Conservation (phyloP, 2,329 filamentous ascomycete species). For the Phaeophleospora eucalypticola region DNA sequence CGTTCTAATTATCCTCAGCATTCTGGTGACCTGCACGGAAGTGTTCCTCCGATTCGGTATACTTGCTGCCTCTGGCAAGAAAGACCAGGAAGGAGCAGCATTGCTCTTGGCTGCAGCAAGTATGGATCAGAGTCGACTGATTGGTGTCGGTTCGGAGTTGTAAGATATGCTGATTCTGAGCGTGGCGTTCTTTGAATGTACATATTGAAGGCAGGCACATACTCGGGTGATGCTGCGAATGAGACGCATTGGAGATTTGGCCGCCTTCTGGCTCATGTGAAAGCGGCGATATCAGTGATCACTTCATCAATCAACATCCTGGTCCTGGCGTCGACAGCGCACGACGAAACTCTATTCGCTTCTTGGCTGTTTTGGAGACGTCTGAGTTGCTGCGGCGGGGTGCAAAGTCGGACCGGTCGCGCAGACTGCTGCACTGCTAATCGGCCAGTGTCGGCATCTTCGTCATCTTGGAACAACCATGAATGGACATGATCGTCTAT, state of each 20-base stretch:
- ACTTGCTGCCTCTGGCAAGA: constrained; percentile 39
- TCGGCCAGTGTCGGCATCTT: too few species aligned
- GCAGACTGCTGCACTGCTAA: neutral
- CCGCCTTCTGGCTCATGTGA: neutral
- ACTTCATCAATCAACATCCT: neutral
- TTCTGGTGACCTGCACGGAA: constrained; percentile 85
- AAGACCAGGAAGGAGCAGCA: constrained; percentile 8
- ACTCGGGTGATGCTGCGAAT: neutral
- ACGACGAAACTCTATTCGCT: too few species aligned
- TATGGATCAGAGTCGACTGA: neutral
- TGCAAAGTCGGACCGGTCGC: neutral
- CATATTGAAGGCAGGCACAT: neutral
- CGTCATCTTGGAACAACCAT: neutral
- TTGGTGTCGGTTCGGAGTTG: constrained; percentile 1
- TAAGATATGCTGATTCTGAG: neutral
- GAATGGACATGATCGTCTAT: neutral
- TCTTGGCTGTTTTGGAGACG: too few species aligned
- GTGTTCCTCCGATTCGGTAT: constrained; percentile 82
- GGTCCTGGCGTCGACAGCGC: too few species aligned
- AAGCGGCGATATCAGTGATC: too few species aligned
- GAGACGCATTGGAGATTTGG: neutral
- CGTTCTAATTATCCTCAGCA: constrained; percentile 83
- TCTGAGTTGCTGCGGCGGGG: too few species aligned
- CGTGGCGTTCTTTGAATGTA: neutral
- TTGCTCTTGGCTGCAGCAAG: constrained; percentile 7